phyloP scores from a whole-genome alignment of 2,329 filamentous ascomycete species.

The Zasmidium angulare region DNA sequence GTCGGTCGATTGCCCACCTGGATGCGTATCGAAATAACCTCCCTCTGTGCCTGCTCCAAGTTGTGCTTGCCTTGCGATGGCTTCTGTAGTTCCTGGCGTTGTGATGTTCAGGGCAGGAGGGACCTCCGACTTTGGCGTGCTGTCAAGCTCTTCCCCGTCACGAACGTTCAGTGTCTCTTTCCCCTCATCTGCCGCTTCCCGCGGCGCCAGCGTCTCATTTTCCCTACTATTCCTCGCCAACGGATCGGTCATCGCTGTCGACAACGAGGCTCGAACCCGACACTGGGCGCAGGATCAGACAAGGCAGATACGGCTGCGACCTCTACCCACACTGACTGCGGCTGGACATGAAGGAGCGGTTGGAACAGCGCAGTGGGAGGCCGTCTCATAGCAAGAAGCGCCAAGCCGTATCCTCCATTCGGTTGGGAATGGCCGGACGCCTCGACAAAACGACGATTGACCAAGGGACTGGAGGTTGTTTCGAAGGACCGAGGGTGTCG shows the following conservation, averaged over 20 bases:
- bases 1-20: not conserved
- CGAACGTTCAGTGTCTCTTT: not conserved
- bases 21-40: constrained; percentile 14
- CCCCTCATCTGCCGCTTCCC: constrained; percentile 6
- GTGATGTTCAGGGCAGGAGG: constrained; percentile 33
- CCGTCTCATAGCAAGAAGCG: constrained; percentile 24
- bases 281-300: constrained; percentile 4
- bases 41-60: not conserved
- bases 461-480: not conserved
- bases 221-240: constrained; percentile 15
- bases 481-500: not conserved
- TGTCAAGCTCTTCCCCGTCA: not conserved
- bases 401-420: constrained; percentile 6
- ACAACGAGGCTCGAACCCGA: not conserved
- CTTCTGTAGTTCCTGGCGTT: constrained; percentile 20
- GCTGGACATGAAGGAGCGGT: constrained; percentile 30
- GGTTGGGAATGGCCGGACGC: constrained; percentile 11
- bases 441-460: not conserved
- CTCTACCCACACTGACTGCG: constrained; percentile 32
- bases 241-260: constrained; percentile 23
- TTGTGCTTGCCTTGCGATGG: constrained; percentile 6
- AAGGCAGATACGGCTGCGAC: constrained; percentile 12
- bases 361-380: constrained; percentile 12
- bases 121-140: constrained; percentile 42
- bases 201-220: constrained; percentile 10